A percentile compares a stretch with the other conserved stretches of the same genome.
Conservation (phyloP, 2,329 filamentous ascomycete species). For the Pseudogymnoascus destructans region DNA sequence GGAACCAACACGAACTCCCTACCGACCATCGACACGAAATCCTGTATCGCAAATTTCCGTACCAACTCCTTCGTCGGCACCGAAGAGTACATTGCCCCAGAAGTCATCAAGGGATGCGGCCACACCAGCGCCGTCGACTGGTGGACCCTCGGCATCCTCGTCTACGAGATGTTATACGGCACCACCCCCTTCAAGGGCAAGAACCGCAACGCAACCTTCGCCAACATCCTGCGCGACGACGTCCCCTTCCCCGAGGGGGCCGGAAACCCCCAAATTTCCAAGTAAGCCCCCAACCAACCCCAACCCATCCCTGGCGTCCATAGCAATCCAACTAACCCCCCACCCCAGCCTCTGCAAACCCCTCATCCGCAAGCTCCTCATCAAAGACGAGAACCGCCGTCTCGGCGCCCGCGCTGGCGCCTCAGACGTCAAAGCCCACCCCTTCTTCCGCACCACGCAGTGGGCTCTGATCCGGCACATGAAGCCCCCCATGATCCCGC, state of each 20-base stretch:
- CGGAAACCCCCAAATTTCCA: slow-evolving; percentile 73
- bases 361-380: slow-evolving; percentile 86
- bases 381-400: slow-evolving; percentile 92
- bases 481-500: slow-evolving; percentile 93
- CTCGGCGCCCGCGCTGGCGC: slow-evolving; percentile 89
- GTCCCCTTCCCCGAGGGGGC: slow-evolving; percentile 89
- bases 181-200: slow-evolving; percentile 99
- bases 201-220: slow-evolving; percentile 95
- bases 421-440: slow-evolving; percentile 90
- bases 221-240: slow-evolving; percentile 90
- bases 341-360: slow-evolving; percentile 79
- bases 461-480: slow-evolving; percentile 96
- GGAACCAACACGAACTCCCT: slow-evolving; percentile 67
- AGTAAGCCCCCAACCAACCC: slow-evolving; percentile 45
- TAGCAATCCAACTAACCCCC: background rate
- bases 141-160: slow-evolving; percentile 95
- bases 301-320: slow-evolving; percentile 24
- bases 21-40: slow-evolving; percentile 96
- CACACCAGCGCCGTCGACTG: slow-evolving; percentile 98
- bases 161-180: slow-evolving; percentile 98
- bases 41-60: slow-evolving; percentile 94
- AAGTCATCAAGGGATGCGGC: slow-evolving; percentile 96
- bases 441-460: slow-evolving; percentile 90
- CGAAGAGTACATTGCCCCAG: slow-evolving; percentile 96
- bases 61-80: slow-evolving; percentile 98